Evolutionary conservation across 148 eudicot genomes (phyloP).

Genomic region (Simmondsia chinensis): DNA sequence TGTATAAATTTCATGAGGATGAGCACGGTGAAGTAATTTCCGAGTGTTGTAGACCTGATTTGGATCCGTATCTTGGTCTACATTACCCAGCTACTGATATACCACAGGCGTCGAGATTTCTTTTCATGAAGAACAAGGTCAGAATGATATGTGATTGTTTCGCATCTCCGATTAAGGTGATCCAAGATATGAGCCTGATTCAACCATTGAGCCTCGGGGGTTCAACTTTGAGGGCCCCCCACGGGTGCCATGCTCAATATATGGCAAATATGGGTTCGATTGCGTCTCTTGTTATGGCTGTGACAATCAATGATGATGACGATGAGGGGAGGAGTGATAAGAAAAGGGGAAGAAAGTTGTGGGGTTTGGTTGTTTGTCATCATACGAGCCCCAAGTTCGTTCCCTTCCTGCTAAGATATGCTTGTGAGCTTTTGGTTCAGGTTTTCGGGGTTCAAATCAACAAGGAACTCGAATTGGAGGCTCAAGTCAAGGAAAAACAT

Average conservation of each 20-base stretch:
- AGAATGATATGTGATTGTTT: constrained; percentile 85
- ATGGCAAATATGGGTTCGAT: constrained; percentile 84
- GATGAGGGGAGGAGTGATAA: constrained; percentile 39
- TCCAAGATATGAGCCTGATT: constrained; percentile 46
- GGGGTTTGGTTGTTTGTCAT: constrained; percentile 95
- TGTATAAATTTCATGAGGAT: constrained; percentile 86
- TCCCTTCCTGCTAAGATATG: constrained; percentile 63
- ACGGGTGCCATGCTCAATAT: constrained; percentile 80
- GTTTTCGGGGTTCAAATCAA: constrained; percentile 63
- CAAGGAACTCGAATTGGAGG: constrained; percentile 66
- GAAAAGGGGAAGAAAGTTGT: constrained; percentile 45
- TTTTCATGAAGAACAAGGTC: constrained; percentile 76
- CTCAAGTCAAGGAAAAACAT: constrained; percentile 59
- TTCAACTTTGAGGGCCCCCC: constrained; percentile 74
- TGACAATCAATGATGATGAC: constrained; percentile 53
- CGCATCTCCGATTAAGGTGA: constrained; percentile 52
- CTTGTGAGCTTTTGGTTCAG: constrained; percentile 81
- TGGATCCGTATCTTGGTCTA: constrained; percentile 80
- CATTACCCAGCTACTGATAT: constrained; percentile 91
- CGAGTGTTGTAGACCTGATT: constrained; percentile 38
- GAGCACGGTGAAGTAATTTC: constrained; percentile 87
- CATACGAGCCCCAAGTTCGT: constrained; percentile 56
- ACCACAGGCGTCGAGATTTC: constrained; percentile 85
- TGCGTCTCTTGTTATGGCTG: constrained; percentile 79
- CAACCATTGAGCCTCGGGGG: constrained; percentile 74